Conservation (phyloP, 768 basidiomycete species). For the Mycena alexandri region DNA sequence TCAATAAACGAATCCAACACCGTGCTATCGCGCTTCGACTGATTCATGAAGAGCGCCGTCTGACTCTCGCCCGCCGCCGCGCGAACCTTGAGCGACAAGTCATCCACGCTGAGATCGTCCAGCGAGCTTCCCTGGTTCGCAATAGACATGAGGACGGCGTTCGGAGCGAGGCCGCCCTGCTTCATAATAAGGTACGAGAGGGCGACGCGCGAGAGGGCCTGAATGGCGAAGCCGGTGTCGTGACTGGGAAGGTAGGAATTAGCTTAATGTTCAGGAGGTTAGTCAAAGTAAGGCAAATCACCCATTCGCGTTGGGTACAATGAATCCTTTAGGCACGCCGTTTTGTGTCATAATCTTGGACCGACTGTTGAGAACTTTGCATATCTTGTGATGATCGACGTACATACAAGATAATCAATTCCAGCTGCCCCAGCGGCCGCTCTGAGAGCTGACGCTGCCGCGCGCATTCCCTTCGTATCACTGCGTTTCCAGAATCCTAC, state of each 20-base stretch:
- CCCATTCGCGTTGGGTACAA: neutral
- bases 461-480: constrained; percentile 13
- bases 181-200: constrained; percentile 14
- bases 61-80: neutral
- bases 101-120: neutral
- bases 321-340: neutral
- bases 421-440: neutral
- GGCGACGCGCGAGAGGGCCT: constrained; percentile 20
- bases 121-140: neutral
- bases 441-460: constrained; percentile 1
- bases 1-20: constrained; percentile 1
- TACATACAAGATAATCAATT: constrained; percentile 21
- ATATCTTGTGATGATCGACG: too few species aligned
- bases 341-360: constrained; percentile 14
- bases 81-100: neutral
- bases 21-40: constrained; percentile 5
- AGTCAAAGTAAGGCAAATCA: neutral
- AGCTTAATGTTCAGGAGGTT: neutral
- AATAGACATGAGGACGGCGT: constrained; percentile 9
- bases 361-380: neutral
- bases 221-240: constrained; percentile 7
- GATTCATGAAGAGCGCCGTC: constrained; percentile 3
- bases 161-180: constrained; percentile 7
- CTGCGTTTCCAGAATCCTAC: neutral
- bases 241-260: neutral